phyloP scores from a whole-genome alignment of 2,329 filamentous ascomycete species.

The Pseudocercospora vitis region DNA sequence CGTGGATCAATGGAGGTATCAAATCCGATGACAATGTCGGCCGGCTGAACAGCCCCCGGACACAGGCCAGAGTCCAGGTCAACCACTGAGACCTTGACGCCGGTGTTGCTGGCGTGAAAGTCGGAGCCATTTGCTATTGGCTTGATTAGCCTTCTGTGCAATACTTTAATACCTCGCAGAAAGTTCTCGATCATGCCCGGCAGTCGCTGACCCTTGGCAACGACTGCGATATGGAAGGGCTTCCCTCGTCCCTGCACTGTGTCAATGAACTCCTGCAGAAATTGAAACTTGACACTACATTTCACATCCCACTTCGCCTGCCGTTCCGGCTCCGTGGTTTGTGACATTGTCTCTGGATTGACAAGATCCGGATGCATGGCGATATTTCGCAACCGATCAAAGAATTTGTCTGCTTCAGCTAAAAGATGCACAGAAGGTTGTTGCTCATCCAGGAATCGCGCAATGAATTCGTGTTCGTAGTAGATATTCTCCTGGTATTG shows the following conservation, averaged over 20 bases:
- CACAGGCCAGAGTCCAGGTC: conserved; percentile 27
- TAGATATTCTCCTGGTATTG: conserved; percentile 32
- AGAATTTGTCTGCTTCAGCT: conserved; percentile 28
- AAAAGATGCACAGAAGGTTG: conserved; percentile 21
- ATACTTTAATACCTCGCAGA: conserved; percentile 15
- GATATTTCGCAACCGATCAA: conserved; percentile 32
- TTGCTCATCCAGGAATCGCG: conserved; percentile 28
- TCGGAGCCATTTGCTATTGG: conserved; percentile 12
- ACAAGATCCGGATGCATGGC: conserved; percentile 39
- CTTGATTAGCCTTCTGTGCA: conserved; percentile 29
- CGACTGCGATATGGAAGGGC: conserved; percentile 34
- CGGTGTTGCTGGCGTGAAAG: conserved; percentile 12
- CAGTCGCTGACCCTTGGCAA: conserved; percentile 33
- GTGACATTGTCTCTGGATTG: conserved; percentile 35
- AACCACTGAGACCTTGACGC: conserved; percentile 39
- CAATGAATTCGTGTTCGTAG: conserved; percentile 28
- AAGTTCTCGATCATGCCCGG: conserved; percentile 38
- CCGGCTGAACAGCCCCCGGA: conserved; percentile 29
- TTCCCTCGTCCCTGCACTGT: conserved; percentile 26
- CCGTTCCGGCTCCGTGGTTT: conserved; percentile 28
- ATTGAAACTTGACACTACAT: conserved; percentile 41
- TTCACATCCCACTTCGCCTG: conserved; percentile 39
- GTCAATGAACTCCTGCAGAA: conserved; percentile 37
- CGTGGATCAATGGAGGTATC: conserved; percentile 35
- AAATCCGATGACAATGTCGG: conserved; percentile 45